Base-by-base conservation (phyloP, 78 protist species). In the Cyanophora paradoxa region DNA sequence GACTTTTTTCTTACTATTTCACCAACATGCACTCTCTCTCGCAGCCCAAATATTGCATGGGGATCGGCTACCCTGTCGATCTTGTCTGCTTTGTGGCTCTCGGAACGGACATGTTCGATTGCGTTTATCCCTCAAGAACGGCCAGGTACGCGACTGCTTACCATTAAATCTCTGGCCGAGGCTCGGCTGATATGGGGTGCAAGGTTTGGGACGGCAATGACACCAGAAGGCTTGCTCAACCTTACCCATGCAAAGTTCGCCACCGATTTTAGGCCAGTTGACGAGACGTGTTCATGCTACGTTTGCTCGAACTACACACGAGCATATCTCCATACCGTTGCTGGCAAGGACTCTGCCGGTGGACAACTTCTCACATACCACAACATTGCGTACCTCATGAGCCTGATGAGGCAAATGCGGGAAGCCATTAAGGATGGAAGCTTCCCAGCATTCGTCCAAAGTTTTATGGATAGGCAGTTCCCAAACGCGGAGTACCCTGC, bases 51-150 rank as follows among this genome's bases (percentile, higher is more conserved):
- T 96, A 96, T 69, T 67, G 78, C 39, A 96, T 96, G 99, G 99
- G 99, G 40, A 96, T 96, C 16, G 99, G 99, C 0, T 95, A 90
- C 40, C 89, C 98, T 17, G 31, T 86, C 20, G 98, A 95, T 70
- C 56, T 97, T 31, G 91, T 96, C 17, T 96, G 93, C 26, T 93
- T 96, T 30, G 62, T 71, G 3, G 94, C 95, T 10, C 77, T 96
- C 52, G 99, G 99, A 30, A 95, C 87, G 7, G 99, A 97, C 72
- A 87, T 87, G 95, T 97, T 94, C 78, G 99, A 97, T 67, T 97
- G 99, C 40, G 99, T 97, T 34, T 97, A 82, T 48, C 98, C 99
- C 24, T n/a, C n/a, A n/a, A n/a, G n/a, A n/a, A n/a, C n/a, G n/a
- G n/a, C n/a, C n/a, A n/a, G n/a, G n/a, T n/a, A n/a, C n/a, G n/a